These are phyloP conservation scores for Cladosporium sphaerospermum DNA, from an alignment of 2,329 filamentous ascomycete genomes.

Conservation along the genomic window DNA sequence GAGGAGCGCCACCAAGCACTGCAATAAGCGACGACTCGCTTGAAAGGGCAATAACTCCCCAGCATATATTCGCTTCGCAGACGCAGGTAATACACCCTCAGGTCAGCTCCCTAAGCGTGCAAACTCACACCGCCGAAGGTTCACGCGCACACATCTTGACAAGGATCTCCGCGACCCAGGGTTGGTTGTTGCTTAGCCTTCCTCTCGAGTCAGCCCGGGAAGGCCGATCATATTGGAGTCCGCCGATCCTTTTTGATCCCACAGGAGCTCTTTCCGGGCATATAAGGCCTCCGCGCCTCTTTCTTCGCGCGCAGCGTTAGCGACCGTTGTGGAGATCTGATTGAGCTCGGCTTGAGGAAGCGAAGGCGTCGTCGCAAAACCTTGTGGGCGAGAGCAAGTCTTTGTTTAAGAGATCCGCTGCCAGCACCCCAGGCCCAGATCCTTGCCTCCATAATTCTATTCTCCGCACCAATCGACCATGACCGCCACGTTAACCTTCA, in stretches of 20 bases:
- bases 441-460: neutral
- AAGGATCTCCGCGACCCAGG: neutral
- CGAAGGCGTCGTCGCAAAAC: neutral
- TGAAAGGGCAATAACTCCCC: neutral
- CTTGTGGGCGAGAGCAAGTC: neutral
- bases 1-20: neutral
- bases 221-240: neutral
- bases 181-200: neutral
- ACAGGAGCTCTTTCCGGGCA: conserved; percentile 3
- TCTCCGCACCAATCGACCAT: neutral
- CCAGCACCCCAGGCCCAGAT: neutral
- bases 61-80: neutral
- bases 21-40: neutral
- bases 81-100: neutral
- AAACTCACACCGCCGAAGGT: neutral
- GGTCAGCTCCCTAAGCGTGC: neutral
- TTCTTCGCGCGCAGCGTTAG: neutral
- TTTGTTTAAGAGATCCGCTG: neutral
- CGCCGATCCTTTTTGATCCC: conserved; percentile 7
- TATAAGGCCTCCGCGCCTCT: neutral
- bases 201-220: neutral
- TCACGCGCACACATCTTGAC: neutral
- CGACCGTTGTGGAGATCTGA: neutral
- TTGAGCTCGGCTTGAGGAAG: neutral
- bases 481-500: neutral